Base-by-base conservation (phyloP, 2,329 filamentous ascomycete species). In the Cadophora malorum region DNA sequence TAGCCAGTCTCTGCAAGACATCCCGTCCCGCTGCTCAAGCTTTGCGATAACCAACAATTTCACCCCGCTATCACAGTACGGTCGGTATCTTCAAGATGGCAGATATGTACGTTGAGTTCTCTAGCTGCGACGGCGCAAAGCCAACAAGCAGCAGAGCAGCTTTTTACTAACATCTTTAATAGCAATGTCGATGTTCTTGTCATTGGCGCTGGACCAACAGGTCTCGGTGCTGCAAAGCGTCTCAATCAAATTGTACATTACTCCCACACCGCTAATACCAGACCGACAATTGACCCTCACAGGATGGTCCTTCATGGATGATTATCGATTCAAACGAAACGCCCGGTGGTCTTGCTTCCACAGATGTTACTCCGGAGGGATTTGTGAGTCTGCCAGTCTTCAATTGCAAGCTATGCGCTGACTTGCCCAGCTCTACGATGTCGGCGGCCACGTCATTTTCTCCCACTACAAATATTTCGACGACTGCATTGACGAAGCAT, bases 381-480 rank as follows among this genome's bases (percentile, higher is more conserved):
- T 98, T 98, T 84, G 94, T 97, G 88, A 84, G 94, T 93, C 73
- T 70, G 56, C 65, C 55, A 52, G 55, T 69, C 67, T 38, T 58
- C 70, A 79, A 66, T 53, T 52, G 33, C 19, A 68, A 60, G 16
- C 12, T 61, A 35, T 55, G n/a, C 47, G 41, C 76, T 75, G 62
- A 75, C 69, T 62, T 53, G 33, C 68, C 25, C 78, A 97, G 95
- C 89, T 99, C 77, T 99, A 97, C 88, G 96, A 99, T 83, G 96
- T 99, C 53, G 80, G 84, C 63, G 83, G 84, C 50, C 83, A 78
- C 60, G 80, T 88, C 67, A 79, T 85, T 49, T 84, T 88, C 73
- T 77, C 79, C 33, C 82, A 86, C 88, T 99, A 99, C 91, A 97
- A 97, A 85, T 99, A 99, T 89, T 99, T 99, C 81, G 96, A 99